These are phyloP conservation scores for Trichosporon sp. DNA, from an alignment of 1,284 basidiomycete genomes.

Conservation along the genomic window DNA sequence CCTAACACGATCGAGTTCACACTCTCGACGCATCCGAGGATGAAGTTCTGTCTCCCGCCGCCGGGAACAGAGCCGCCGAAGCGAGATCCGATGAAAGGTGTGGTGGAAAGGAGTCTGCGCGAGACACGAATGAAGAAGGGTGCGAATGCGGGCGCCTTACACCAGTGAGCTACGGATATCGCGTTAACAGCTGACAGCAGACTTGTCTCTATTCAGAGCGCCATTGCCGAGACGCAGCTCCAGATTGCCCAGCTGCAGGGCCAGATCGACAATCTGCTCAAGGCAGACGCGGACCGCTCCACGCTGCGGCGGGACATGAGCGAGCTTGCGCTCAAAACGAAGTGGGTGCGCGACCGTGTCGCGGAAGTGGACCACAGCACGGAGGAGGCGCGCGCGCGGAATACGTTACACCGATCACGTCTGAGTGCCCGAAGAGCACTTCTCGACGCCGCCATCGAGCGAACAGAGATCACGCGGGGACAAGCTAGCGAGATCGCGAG, in stretches of 20 bases:
- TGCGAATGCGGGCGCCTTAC: constrained; percentile 47
- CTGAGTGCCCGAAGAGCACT: constrained; percentile 38
- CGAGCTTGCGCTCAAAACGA: constrained; percentile 41
- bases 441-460: constrained; percentile 38
- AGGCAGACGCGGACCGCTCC: constrained; percentile 58
- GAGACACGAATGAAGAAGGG: constrained; percentile 57
- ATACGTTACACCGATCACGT: constrained; percentile 34
- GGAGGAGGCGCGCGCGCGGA: constrained; percentile 40
- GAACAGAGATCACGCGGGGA: constrained; percentile 36
- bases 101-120: constrained; percentile 50
- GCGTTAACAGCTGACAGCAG: constrained; percentile 55
- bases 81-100: constrained; percentile 27
- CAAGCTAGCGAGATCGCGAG: constrained; percentile 33
- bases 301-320: constrained; percentile 62
- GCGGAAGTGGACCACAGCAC: constrained; percentile 38
- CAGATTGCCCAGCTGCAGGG: constrained; percentile 64
- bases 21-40: constrained; percentile 36
- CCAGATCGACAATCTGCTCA: constrained; percentile 63
- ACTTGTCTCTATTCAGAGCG: constrained; percentile 69
- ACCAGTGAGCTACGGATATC: constrained; percentile 42
- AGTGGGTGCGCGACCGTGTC: constrained; percentile 39
- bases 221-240: constrained; percentile 67
- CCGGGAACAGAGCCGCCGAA: background rate
- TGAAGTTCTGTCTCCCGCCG: constrained; percentile 38
- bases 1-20: constrained; percentile 46